phyloP scores from a whole-genome alignment of 768 basidiomycete species.

The Leccinum broughii region DNA sequence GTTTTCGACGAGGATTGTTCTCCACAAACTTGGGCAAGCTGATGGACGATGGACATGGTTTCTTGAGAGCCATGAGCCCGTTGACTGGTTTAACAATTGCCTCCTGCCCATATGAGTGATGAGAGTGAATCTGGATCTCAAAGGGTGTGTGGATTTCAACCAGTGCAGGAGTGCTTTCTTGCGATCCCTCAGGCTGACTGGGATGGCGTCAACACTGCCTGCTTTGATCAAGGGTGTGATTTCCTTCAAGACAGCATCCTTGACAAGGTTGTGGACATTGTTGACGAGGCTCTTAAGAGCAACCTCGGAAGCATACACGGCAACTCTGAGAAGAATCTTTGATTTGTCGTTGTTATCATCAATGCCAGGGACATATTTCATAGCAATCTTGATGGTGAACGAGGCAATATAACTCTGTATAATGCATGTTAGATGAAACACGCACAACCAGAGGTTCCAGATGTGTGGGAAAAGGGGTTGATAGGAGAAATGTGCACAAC shows the following conservation, averaged over 20 bases:
- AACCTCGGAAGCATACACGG: not conserved
- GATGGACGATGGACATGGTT: not conserved
- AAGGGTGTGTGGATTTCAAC: not conserved
- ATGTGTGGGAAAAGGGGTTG: no score
- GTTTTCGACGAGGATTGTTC: not conserved
- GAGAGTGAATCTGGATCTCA: not conserved
- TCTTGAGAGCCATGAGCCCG: not conserved
- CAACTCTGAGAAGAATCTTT: not conserved
- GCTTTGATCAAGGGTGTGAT: not conserved
- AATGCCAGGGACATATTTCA: not conserved
- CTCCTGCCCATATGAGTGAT: not conserved
- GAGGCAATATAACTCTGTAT: not conserved
- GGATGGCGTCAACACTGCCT: fast-evolving
- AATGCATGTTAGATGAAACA: no score
- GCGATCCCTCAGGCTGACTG: not conserved
- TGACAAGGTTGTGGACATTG: not conserved
- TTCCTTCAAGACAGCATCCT: not conserved
- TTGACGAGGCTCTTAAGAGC: not conserved
- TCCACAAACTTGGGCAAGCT: not conserved
- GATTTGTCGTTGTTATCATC: not conserved
- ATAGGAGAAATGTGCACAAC: no score
- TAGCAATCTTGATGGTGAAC: not conserved
- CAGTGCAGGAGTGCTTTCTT: not conserved
- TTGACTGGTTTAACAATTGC: not conserved
- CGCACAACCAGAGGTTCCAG: no score